These are phyloP conservation scores for Solanum bulbocastanum DNA, from an alignment of 257 asterid species.

Conservation along the genomic window DNA sequence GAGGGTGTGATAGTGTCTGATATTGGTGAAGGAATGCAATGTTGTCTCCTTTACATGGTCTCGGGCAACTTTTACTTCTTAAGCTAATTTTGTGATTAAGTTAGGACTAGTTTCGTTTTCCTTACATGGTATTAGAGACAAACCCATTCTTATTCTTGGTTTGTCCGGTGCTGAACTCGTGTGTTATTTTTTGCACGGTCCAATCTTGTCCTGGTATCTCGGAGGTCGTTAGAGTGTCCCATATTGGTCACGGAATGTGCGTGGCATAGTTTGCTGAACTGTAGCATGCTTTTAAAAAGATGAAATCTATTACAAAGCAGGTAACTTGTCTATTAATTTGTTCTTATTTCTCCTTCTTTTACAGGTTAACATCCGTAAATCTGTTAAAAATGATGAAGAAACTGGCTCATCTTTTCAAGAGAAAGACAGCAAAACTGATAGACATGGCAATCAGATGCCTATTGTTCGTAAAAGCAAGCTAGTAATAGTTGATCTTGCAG, in stretches of 20 bases:
- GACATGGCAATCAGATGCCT: constrained; percentile 32
- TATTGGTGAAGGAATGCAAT: background rate
- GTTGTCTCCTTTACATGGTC: background rate
- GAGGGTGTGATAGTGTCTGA: background rate
- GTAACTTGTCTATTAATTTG: background rate
- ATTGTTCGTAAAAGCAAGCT: constrained; percentile 77
- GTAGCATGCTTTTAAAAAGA: background rate
- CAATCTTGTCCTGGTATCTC: background rate
- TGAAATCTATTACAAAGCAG: background rate
- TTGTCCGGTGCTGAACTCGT: background rate
- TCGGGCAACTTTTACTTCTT: background rate
- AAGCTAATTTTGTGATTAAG: background rate
- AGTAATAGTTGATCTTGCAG: constrained; percentile 91
- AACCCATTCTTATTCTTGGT: background rate
- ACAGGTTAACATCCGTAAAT: constrained; percentile 61
- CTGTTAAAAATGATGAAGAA: constrained; percentile 41
- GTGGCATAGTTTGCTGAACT: background rate
- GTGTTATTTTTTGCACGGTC: background rate
- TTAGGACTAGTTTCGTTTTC: background rate
- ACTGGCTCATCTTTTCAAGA: constrained; percentile 20
- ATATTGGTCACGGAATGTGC: background rate
- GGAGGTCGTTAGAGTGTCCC: background rate
- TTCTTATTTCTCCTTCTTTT: background rate
- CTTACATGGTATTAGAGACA: background rate
- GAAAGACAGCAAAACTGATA: constrained; percentile 20